Evolutionary conservation across 1,284 basidiomycete genomes (phyloP).

Genomic region (Paramarasmius palmivorus): DNA sequence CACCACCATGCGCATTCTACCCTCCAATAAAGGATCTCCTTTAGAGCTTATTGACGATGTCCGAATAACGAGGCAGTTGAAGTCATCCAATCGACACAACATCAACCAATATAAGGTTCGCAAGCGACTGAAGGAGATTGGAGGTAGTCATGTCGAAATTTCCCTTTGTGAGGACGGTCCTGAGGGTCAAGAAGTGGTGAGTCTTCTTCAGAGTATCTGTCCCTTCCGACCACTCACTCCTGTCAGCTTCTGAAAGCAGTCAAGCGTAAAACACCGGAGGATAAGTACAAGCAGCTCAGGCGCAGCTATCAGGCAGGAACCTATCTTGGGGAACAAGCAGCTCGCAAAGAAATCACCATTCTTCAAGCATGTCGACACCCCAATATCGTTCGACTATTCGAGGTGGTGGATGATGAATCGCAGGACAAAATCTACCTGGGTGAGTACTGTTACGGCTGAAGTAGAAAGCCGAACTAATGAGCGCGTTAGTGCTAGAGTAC

Average conservation of each 20-base stretch:
- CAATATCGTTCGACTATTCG: conserved; percentile 78
- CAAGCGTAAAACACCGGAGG: conserved; percentile 32
- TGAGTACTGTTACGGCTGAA: conserved; percentile 36
- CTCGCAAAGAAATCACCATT: conserved; percentile 82
- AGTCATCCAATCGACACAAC: conserved; percentile 1
- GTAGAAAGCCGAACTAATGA: neutral
- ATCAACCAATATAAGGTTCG: conserved; percentile 13
- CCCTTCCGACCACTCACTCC: conserved; percentile 1
- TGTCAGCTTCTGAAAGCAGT: conserved; percentile 38
- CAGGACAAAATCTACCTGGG: conserved; percentile 84
- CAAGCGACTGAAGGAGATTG: neutral
- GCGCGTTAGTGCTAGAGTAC: conserved; percentile 74
- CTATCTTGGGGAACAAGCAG: conserved; percentile 37
- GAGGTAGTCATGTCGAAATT: conserved; percentile 8
- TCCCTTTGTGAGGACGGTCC: conserved; percentile 2
- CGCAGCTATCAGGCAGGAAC: conserved; percentile 29
- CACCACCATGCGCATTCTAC: conserved; percentile 1
- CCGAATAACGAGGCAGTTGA: conserved; percentile 5
- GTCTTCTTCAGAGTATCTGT: conserved; percentile 9
- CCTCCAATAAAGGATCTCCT: conserved; percentile 3
- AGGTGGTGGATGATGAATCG: conserved; percentile 85
- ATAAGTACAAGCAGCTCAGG: conserved; percentile 39
- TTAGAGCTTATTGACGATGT: conserved; percentile 3
- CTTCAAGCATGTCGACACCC: conserved; percentile 84
- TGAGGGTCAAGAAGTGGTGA: conserved; percentile 27